Evolutionary conservation across 352 stramenopile species (phyloP).

Genomic region (Pythium insidiosum): DNA sequence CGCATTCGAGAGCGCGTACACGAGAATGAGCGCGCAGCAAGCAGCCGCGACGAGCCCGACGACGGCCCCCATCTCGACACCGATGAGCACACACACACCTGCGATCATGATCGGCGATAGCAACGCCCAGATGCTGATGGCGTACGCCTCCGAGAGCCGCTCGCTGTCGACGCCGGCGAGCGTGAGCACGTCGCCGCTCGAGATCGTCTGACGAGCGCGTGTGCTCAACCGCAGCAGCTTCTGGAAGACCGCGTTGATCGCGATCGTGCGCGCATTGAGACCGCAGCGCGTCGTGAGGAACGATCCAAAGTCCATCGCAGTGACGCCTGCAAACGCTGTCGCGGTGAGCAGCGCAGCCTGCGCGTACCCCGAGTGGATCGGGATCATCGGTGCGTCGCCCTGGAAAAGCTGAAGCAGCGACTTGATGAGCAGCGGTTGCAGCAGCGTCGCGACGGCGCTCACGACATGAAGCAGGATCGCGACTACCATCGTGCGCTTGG

Average conservation of each 20-base stretch:
- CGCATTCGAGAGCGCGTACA: conserved; percentile 12
- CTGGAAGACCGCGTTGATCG: conserved; percentile 41
- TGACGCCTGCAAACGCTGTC: conserved; percentile 14
- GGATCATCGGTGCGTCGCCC: conserved; percentile 8
- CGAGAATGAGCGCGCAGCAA: conserved; percentile 15
- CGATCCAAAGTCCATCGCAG: conserved; percentile 37
- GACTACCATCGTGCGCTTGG: conserved; percentile 19
- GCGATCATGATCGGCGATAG: conserved; percentile 15
- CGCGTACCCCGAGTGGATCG: conserved; percentile 18
- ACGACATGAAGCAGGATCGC: conserved; percentile 18
- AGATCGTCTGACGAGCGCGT: conserved; percentile 26
- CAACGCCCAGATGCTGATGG: conserved; percentile 27
- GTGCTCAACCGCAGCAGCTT: conserved; percentile 42
- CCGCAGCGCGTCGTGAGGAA: conserved; percentile 34
- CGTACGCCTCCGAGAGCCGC: conserved; percentile 38
- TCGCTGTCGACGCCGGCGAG: conserved; percentile 44
- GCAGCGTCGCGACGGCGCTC: conserved; percentile 14
- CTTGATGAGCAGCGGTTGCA: conserved; percentile 30
- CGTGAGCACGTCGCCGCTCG: conserved; percentile 54
- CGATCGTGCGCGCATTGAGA: conserved; percentile 31
- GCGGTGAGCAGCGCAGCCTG: conserved; percentile 10
- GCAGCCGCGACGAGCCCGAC: conserved; percentile 18
- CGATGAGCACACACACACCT: conserved; percentile 11
- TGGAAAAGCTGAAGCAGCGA: conserved; percentile 17
- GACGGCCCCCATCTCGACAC: conserved; percentile 4